phyloP scores from a whole-genome alignment of 129 eudicot genomes.

The Gnaphalium uliginosum region DNA sequence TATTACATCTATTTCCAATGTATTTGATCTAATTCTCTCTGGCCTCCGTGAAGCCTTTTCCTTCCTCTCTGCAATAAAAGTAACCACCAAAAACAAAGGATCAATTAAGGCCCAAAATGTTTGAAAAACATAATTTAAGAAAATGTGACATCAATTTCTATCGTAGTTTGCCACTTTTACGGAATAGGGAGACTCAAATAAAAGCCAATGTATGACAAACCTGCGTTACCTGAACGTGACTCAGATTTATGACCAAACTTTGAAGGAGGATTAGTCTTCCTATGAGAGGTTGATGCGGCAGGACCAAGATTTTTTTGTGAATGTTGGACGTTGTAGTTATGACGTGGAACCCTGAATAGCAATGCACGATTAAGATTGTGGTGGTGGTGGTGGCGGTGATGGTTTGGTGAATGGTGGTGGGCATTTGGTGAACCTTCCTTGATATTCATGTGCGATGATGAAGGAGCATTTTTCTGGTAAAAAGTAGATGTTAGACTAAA shows the following conservation, averaged over 20 bases:
- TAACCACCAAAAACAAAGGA: background rate
- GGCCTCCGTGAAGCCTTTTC: constrained; percentile 19
- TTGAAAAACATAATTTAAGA: background rate
- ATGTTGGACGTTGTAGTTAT: constrained; percentile 16
- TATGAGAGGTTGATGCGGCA: constrained; percentile 9
- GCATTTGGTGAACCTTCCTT: constrained; percentile 27
- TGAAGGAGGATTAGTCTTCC: constrained; percentile 17
- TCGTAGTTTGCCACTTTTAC: background rate
- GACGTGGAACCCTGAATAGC: background rate
- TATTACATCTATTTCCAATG: constrained; percentile 20
- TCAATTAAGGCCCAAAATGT: background rate
- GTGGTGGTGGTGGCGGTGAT: constrained; percentile 11
- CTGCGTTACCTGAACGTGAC: constrained; percentile 22
- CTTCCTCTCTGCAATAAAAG: constrained; percentile 7
- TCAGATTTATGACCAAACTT: constrained; percentile 17
- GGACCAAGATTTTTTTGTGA: constrained; percentile 14
- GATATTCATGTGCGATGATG: background rate
- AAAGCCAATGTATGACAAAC: background rate
- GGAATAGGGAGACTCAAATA: background rate
- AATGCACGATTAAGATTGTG: constrained; percentile 19
- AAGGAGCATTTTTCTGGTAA: constrained; percentile 6
- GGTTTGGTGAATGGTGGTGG: constrained; percentile 8
- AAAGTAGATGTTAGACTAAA: constrained; percentile 13
- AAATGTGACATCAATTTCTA: background rate
- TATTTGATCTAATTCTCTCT: constrained; percentile 20